phyloP scores from a whole-genome alignment of 805 yeast species.

The Priceomyces castillae region DNA sequence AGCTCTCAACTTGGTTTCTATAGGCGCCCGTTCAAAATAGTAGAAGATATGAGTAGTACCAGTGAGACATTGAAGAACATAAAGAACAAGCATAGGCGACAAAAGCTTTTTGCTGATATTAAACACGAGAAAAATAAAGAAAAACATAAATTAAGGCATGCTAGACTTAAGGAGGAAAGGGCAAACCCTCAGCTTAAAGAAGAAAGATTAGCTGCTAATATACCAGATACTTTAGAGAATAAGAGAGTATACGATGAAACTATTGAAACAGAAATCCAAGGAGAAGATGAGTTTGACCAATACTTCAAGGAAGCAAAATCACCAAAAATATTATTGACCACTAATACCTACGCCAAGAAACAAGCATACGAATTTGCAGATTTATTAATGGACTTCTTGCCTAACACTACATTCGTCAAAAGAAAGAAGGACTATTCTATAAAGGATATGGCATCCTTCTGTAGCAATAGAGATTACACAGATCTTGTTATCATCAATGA shows the following conservation, averaged over 20 bases:
- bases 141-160: conserved; percentile 73
- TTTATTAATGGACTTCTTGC: conserved; percentile 76
- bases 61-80: conserved; percentile 42
- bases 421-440: conserved; percentile 80
- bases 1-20: background rate
- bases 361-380: conserved; percentile 90
- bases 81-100: conserved; percentile 77
- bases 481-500: conserved; percentile 89
- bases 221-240: conserved; percentile 78
- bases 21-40: background rate
- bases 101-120: conserved; percentile 68
- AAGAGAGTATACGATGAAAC: conserved; percentile 89
- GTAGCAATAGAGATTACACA: conserved; percentile 80
- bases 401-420: conserved; percentile 82
- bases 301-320: conserved; percentile 46
- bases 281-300: conserved; percentile 61
- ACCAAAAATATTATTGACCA: conserved; percentile 88
- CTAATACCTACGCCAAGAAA: conserved; percentile 81
- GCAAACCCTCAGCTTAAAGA: conserved; percentile 78
- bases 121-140: conserved; percentile 74
- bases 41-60: conserved; percentile 9
- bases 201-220: conserved; percentile 73
- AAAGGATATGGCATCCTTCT: conserved; percentile 81
- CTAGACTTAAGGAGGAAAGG: conserved; percentile 84
- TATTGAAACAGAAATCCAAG: conserved; percentile 55